Conservation (phyloP, 75 land plant genomes). For the Pinus taeda region DNA sequence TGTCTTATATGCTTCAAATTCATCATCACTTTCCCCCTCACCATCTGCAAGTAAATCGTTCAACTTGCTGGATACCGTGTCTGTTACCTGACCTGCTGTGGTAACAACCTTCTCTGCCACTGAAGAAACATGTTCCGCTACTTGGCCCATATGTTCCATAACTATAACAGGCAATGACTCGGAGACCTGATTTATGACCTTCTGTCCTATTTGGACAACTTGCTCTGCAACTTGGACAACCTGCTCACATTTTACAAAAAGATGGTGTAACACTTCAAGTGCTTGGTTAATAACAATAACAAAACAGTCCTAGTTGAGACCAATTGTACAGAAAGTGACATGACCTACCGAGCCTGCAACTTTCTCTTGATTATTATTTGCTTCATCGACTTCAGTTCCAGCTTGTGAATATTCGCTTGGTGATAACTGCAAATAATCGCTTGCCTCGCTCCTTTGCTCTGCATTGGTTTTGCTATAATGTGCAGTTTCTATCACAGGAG, state of each 20-base stretch:
- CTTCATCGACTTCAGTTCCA: not conserved
- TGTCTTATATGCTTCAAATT: slow-evolving; percentile 27
- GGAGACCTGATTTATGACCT: slow-evolving; percentile 17
- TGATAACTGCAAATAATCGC: not conserved
- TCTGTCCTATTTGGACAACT: not conserved
- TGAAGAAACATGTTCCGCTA: slow-evolving; percentile 22
- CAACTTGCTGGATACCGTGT: slow-evolving; percentile 8
- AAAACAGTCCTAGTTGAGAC: not conserved
- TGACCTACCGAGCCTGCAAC: not conserved
- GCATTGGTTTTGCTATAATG: not conserved
- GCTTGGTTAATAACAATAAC: not conserved
- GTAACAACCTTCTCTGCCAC: slow-evolving; percentile 15
- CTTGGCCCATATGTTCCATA: slow-evolving; percentile 19
- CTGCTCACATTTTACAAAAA: not conserved
- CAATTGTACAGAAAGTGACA: not conserved
- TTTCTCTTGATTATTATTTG: not conserved
- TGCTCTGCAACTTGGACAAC: slow-evolving; percentile 19
- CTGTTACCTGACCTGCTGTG: slow-evolving; percentile 21
- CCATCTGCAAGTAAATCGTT: slow-evolving; percentile 12
- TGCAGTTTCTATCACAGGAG: not conserved
- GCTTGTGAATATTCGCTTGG: not conserved
- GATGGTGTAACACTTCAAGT: slow-evolving; percentile 1
- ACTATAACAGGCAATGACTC: slow-evolving; percentile 23
- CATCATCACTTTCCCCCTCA: slow-evolving; percentile 28
- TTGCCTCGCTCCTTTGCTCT: not conserved